A percentile compares a stretch with the other conserved stretches of the same genome.
phyloP scores from a whole-genome alignment of 805 yeast species.

The Lachancea lanzarotensis region DNA sequence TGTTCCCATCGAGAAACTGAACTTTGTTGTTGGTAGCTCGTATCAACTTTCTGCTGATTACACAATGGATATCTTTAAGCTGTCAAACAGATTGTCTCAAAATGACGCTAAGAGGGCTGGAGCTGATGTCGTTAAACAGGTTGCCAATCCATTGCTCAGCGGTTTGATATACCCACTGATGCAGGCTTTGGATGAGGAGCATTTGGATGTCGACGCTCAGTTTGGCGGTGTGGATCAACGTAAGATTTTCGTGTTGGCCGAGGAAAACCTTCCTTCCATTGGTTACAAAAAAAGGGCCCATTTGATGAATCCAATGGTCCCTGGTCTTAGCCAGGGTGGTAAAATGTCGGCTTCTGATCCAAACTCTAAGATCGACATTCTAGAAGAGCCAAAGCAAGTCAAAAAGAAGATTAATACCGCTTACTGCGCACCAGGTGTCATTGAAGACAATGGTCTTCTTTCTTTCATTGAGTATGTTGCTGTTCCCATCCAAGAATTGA shows the following conservation, averaged over 20 bases:
- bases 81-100: slow-evolving; percentile 80
- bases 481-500: slow-evolving; percentile 78
- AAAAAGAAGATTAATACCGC: slow-evolving; percentile 90
- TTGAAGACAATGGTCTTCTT: slow-evolving; percentile 84
- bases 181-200: slow-evolving; percentile 97
- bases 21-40: slow-evolving; percentile 81
- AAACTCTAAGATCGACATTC: slow-evolving; percentile 88
- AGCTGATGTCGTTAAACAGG: slow-evolving; percentile 98
- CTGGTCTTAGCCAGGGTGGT: slow-evolving; percentile 94
- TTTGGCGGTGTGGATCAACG: slow-evolving; percentile 99
- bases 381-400: slow-evolving; percentile 83
- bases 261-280: slow-evolving; percentile 76
- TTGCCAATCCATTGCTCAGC: slow-evolving; percentile 82
- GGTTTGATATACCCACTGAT: slow-evolving; percentile 96
- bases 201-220: slow-evolving; percentile 83
- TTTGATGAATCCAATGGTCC: slow-evolving; percentile 98
- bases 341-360: slow-evolving; percentile 99
- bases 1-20: slow-evolving; percentile 85
- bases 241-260: slow-evolving; percentile 94
- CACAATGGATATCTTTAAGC: slow-evolving; percentile 82
- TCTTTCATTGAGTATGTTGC: slow-evolving; percentile 80
- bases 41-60: slow-evolving; percentile 75
- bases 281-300: slow-evolving; percentile 98
- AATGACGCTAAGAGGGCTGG: slow-evolving; percentile 99
- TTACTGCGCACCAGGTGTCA: slow-evolving; percentile 90